These are phyloP conservation scores for Citrullus amarus DNA, from an alignment of 306 rosid genomes.

Conservation along the genomic window DNA sequence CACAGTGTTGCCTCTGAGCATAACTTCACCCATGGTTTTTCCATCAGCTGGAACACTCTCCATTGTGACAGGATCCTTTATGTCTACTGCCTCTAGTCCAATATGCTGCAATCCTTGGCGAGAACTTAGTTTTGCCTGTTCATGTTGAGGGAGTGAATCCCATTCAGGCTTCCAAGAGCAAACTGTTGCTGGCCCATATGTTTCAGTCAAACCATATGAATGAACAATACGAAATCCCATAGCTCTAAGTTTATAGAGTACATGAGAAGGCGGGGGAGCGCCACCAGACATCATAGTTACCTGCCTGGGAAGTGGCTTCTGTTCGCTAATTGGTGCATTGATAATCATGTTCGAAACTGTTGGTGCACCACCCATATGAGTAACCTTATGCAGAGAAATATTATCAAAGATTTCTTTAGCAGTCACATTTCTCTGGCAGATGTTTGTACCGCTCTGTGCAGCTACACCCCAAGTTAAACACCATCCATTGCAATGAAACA, in stretches of 20 bases:
- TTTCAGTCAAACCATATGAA: slow-evolving; percentile 79
- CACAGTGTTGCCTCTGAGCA: slow-evolving; percentile 78
- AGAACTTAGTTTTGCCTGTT: slow-evolving; percentile 49
- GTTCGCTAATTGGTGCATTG: slow-evolving; percentile 37
- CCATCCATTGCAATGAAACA: slow-evolving; percentile 98
- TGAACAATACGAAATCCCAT: slow-evolving; percentile 53
- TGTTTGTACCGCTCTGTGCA: slow-evolving; percentile 83
- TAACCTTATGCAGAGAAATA: slow-evolving; percentile 45
- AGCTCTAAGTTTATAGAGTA: slow-evolving; percentile 52
- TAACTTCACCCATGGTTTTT: slow-evolving; percentile 74
- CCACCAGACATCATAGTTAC: slow-evolving; percentile 62
- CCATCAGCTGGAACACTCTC: slow-evolving; percentile 70
- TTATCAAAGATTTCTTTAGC: slow-evolving; percentile 44
- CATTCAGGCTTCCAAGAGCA: slow-evolving; percentile 80
- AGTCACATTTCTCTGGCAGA: slow-evolving; percentile 60
- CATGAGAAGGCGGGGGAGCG: slow-evolving; percentile 65
- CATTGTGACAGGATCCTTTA: slow-evolving; percentile 69
- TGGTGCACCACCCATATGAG: slow-evolving; percentile 76
- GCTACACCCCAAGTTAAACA: slow-evolving; percentile 81
- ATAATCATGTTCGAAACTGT: slow-evolving; percentile 58
- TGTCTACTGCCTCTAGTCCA: slow-evolving; percentile 53
- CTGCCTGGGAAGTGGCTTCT: slow-evolving; percentile 42
- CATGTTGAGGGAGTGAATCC: slow-evolving; percentile 41
- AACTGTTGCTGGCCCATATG: slow-evolving; percentile 64
- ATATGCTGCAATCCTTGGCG: slow-evolving; percentile 77